Evolutionary conservation across 129 eudicot genomes (phyloP).

Genomic region (Lactuca saligna): DNA sequence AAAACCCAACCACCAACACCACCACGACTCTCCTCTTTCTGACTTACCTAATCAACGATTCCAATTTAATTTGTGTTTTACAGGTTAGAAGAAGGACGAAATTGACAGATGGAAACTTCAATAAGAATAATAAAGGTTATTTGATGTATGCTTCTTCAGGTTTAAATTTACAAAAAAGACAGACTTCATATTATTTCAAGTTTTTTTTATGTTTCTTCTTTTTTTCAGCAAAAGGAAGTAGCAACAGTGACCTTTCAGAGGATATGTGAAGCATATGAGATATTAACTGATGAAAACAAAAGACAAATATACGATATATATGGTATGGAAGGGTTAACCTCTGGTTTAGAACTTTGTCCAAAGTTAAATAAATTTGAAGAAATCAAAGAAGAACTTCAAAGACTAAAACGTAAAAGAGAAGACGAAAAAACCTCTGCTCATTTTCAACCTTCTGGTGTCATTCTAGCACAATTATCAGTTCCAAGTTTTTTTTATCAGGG

Average conservation of each 20-base stretch:
- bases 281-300: conserved; percentile 71
- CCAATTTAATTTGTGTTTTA: too few relatives aligned
- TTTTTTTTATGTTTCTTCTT: background rate
- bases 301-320: conserved; percentile 92
- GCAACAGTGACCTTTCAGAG: conserved; percentile 95
- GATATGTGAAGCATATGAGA: conserved; percentile 96
- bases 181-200: too few relatives aligned
- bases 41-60: too few relatives aligned
- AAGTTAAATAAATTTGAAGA: conserved; percentile 69
- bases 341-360: conserved; percentile 93
- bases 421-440: conserved; percentile 53
- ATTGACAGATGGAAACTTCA: too few relatives aligned
- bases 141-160: too few relatives aligned
- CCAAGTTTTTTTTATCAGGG: conserved; percentile 68
- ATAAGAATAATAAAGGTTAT: too few relatives aligned
- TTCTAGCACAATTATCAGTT: conserved; percentile 72
- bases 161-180: too few relatives aligned
- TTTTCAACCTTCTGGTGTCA: conserved; percentile 74
- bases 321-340: conserved; percentile 95
- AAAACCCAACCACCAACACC: too few relatives aligned
- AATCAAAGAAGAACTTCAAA: conserved; percentile 88
- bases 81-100: too few relatives aligned
- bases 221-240: conserved; percentile 79
- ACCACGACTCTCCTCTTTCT: too few relatives aligned
- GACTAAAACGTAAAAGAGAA: conserved; percentile 64